phyloP scores from a whole-genome alignment of 345 rosid genomes.

The Limnanthes douglasii region DNA sequence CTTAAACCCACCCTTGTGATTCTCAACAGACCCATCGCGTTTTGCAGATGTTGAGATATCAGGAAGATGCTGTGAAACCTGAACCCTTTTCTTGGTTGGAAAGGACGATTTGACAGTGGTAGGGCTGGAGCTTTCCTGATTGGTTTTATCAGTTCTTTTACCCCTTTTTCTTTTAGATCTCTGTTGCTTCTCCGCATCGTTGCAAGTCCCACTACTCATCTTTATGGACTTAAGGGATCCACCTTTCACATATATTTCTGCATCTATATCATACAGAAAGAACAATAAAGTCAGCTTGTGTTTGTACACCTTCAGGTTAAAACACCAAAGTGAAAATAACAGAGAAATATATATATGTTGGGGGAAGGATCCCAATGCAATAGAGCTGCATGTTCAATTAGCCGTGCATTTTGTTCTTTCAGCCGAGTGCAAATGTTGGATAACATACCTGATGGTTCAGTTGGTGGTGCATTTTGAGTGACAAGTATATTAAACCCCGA shows the following conservation, averaged over 20 bases:
- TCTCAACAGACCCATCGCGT: constrained; percentile 9
- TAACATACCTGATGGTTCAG: constrained; percentile 33
- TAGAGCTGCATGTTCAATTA: too few species aligned
- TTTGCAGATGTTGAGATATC: constrained; percentile 13
- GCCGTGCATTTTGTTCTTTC: too few species aligned
- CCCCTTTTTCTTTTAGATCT: constrained; percentile 12
- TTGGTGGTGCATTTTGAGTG: constrained; percentile 25
- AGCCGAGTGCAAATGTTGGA: too few species aligned
- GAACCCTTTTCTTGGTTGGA: constrained; percentile 82
- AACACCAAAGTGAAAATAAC: too few species aligned
- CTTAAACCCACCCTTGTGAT: constrained; percentile 7
- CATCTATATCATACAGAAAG: constrained; percentile 26
- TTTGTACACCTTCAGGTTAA: too few species aligned
- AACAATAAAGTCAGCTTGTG: too few species aligned
- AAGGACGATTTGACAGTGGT: constrained; percentile 46
- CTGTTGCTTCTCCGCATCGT: constrained; percentile 9
- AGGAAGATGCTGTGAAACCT: constrained; percentile 41
- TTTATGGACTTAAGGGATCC: constrained; percentile 4
- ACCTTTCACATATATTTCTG: constrained; percentile 14
- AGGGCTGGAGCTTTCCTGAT: constrained; percentile 13
- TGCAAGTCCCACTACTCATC: constrained; percentile 6
- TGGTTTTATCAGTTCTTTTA: constrained; percentile 11
- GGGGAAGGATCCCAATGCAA: too few species aligned
- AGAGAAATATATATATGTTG: too few species aligned
- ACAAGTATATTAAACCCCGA: constrained; percentile 52